Base-by-base conservation (phyloP, 2,329 filamentous ascomycete species). In the Aspergillus sp. region DNA sequence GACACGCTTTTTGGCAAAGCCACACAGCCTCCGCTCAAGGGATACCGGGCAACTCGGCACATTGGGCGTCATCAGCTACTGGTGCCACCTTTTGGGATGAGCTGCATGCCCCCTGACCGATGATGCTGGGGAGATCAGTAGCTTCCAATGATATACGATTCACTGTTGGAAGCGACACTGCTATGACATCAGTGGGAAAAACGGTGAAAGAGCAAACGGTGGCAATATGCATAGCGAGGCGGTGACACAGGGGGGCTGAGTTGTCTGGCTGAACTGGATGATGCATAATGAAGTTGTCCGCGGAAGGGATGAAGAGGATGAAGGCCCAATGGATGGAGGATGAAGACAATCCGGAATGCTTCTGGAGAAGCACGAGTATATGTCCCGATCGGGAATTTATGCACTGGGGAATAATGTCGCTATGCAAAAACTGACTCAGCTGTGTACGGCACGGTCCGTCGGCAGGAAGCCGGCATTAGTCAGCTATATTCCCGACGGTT, bases 21-120 rank as follows among this genome's bases (percentile, higher is more conserved):
- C 62, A 62, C 47, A 58, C 57, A 62, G 59, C 58, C 58, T 53
- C 52, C 19, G 47, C 45, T 13, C 54, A n/a, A 52, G 21, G 45
- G 19, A 39, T 28, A 53, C 52, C 56, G 55, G 48, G 48, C 62
- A 45, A 19, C 41, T 13, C 41, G 41, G 41, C 56, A 54, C 55
- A 60, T 64, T 64, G 59, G 59, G 62, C 62, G 59, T 38, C 39
- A 19, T 25, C 36, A 38, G 45, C 43, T 55, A 59, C 62, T 58
- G 56, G 54, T 49, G 59, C 50, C 48, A 39, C 54, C 62, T 59
- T 61, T 60, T 45, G 54, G 39, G 38, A 55, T 51, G 30, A 38
- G 41, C 5, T 55, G 32, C 30, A 48, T 50, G 10, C 28, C 41
- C 53, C 43, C 19, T 49, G 45, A 21, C 9, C 43, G 55, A 36